These are phyloP conservation scores for Cyberlindnera xishuangbannaensis DNA, from an alignment of 805 yeast species.

Conservation along the genomic window DNA sequence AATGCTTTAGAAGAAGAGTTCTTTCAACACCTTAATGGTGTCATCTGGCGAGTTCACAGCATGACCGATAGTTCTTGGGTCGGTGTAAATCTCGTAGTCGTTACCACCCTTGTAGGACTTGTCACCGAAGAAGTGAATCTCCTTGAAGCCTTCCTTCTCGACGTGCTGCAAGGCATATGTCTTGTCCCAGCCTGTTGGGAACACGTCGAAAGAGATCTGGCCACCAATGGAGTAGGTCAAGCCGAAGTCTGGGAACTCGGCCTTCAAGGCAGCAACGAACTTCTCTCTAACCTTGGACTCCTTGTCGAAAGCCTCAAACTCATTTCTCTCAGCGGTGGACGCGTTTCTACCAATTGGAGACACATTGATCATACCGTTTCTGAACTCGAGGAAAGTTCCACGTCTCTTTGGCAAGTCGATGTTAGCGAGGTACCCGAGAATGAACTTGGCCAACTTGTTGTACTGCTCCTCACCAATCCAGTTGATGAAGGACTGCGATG, in stretches of 20 bases:
- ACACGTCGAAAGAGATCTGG: conserved; percentile 97
- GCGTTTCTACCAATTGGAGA: conserved; percentile 99
- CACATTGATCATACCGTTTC: conserved; percentile 98
- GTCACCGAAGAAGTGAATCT: conserved; percentile 98
- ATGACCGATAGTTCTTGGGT: conserved; percentile 92
- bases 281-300: conserved; percentile 75
- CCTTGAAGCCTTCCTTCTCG: conserved; percentile 72
- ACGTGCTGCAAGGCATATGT: conserved; percentile 96
- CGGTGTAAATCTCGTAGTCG: conserved; percentile 94
- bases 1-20: conserved; percentile 45
- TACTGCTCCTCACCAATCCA: conserved; percentile 97
- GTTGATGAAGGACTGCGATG: conserved; percentile 87
- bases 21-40: conserved; percentile 80
- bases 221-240: conserved; percentile 98
- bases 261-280: conserved; percentile 79
- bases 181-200: conserved; percentile 99
- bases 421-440: conserved; percentile 76
- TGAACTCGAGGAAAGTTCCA: conserved; percentile 97
- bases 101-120: conserved; percentile 96
- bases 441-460: conserved; percentile 81
- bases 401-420: conserved; percentile 93
- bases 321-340: conserved; percentile 87
- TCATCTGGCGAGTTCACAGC: conserved; percentile 87
- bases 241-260: conserved; percentile 74
- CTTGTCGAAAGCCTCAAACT: conserved; percentile 81